Evolutionary conservation across 2,329 filamentous ascomycete genomes (phyloP), one percentile per base, ranked within the genome.

Genomic region (Pestalotiopsis sp.): DNA sequence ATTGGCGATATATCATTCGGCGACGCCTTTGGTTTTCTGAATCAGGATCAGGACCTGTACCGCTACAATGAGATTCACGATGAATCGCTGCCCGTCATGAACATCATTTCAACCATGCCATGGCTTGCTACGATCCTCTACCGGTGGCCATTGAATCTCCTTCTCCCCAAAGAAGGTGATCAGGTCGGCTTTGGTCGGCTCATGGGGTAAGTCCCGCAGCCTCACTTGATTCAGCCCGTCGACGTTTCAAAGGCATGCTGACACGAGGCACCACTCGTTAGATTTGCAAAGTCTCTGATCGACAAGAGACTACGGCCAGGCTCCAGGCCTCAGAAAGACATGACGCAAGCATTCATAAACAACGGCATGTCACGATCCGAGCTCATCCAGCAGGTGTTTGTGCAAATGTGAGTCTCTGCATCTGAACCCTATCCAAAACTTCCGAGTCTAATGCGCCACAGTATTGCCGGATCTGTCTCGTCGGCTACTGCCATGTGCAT

Each of bases 1-100:
- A 85, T 89, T 57, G 84, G 83, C 13, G 81, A 86, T 49, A 76
- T 88, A 25, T 84, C 84, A 0, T 83, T 88, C n/a, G 86, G 86
- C 6, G 74, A 81, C 13, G 73, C 85, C 0, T 88, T 88, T 70
- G 86, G 87, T 3, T 84, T 85, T 71, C 78, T 89, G 14, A 77
- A 78, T 25, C 78, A 82, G 6, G 85, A 89, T 69, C 74, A 79
- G 20, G 87, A 89, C 68, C 71, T 86, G 0, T 83, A 84, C 45
- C 74, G 75, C 38, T 82, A 86, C 71, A 79, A 86, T 63, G 75
- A 81, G 67, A 83, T 84, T 25, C 82, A 79, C 49, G 80, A 82
- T 49, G 79, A 78, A n/a, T 80, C 80, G 0, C 68, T 84, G 2
- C 79, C 80, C 0, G 69, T 79, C 14, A 80, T 83, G 74, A 80